Base-by-base conservation (phyloP, 2,329 filamentous ascomycete genomes). In the Hypoxylon sp. region DNA sequence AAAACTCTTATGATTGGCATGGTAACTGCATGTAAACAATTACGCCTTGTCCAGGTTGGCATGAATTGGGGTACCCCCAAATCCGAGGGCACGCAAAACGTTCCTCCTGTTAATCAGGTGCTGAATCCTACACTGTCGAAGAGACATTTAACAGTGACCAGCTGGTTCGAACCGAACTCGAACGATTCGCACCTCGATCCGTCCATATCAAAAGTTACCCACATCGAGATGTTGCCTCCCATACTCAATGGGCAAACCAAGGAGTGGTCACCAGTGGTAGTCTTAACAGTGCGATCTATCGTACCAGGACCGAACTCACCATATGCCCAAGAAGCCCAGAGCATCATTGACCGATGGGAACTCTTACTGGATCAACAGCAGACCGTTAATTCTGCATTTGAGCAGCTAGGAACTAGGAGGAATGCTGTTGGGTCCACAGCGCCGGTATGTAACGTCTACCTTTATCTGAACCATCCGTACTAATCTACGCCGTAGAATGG, bases 341-440 rank as follows among this genome's bases (percentile, higher is more conserved):
- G 91, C 72, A 87, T 94, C 44, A 85, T 98, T 68, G 90, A 94
- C 70, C 88, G 92, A 68, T 98, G 95, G 95, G 91, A 96, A 72
- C 82, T 97, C 13, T 78, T 95, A 9, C 85, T 87, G 33, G 89
- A 92, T 33, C 85, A 88, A 52, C 81, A 86, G n/a, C 88, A 91
- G 70, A 84, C 82, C 9, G 81, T 97, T 6, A 92, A 96, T 76
- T 82, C 90, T 1, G 91, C 91, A 11, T 95, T 97, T 77, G 91
- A 94, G 71, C 91, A 94, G 73, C 84, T 96, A 26, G 88, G 89
- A 6, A 78, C 78, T 47, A 88, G 91, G 72, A 89, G 88, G 74
- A 89, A 88, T 75, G 88, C 84, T 66, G 78, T 79, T 26, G 72
- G 73, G 17, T 69, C 70, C 33, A 47, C 72, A 17, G 72, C 73